A percentile compares a stretch with the other conserved stretches of the same genome.
These are phyloP conservation scores for Debaryomyces psychrophilus DNA, from an alignment of 1,139 yeast species.

Conservation along the genomic window DNA sequence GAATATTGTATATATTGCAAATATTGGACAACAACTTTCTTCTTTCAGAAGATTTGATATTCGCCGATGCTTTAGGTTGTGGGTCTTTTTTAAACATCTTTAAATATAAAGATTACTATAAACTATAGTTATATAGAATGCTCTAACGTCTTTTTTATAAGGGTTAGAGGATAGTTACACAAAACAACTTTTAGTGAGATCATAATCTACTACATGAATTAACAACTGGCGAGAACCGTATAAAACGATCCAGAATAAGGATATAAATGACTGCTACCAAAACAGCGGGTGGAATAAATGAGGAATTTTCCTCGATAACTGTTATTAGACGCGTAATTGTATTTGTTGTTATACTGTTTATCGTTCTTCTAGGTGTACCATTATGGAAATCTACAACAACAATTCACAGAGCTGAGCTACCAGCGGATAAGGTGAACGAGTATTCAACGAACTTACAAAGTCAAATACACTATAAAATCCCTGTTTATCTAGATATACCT, in stretches of 20 bases:
- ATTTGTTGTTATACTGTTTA: slow-evolving; percentile 39
- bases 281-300: not conserved
- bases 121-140: not conserved
- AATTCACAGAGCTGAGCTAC: slow-evolving; percentile 75
- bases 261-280: not conserved
- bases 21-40: slow-evolving; percentile 58
- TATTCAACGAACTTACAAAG: slow-evolving; percentile 38
- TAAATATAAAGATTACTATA: not conserved
- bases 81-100: slow-evolving; percentile 69
- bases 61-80: slow-evolving; percentile 71
- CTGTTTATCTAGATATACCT: slow-evolving; percentile 57
- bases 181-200: not conserved
- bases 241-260: not conserved
- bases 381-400: slow-evolving; percentile 72
- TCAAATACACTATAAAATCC: slow-evolving; percentile 52
- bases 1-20: slow-evolving; percentile 48
- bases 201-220: not conserved
- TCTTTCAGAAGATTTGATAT: slow-evolving; percentile 81
- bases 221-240: not conserved
- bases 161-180: not conserved
- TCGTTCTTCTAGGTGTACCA: slow-evolving; percentile 64
- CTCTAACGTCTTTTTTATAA: not conserved
- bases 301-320: not conserved
- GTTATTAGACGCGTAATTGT: slow-evolving; percentile 10
- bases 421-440: slow-evolving; percentile 53